Conservation (phyloP, 164 flowering plant species). For the Chimonanthus praecox region DNA sequence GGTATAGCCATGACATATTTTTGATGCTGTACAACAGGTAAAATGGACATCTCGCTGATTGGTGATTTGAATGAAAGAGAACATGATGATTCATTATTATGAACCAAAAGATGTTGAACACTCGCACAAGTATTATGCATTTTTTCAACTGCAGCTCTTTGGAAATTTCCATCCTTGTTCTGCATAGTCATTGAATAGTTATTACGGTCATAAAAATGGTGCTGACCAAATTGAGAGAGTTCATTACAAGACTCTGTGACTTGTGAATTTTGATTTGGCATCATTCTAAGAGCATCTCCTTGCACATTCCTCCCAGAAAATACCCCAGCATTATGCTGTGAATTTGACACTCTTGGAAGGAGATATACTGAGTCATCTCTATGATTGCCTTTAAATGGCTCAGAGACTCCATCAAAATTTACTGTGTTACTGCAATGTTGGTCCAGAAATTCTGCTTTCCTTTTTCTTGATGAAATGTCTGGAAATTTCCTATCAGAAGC, state of each 20-base stretch:
- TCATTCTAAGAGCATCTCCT: slow-evolving; percentile 4
- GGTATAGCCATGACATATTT: slow-evolving; percentile 1
- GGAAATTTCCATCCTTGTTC: neutral
- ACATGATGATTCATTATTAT: slow-evolving; percentile 4
- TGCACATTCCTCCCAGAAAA: slow-evolving; percentile 9
- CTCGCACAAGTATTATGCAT: slow-evolving; percentile 2
- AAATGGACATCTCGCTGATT: slow-evolving; percentile 2
- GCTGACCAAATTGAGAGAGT: slow-evolving; percentile 8
- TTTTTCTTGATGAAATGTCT: slow-evolving; percentile 21
- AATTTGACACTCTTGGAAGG: slow-evolving; percentile 8
- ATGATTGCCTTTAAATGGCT: slow-evolving; percentile 3
- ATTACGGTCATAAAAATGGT: slow-evolving; percentile 4
- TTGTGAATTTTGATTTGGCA: slow-evolving; percentile 7
- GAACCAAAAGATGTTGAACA: slow-evolving; percentile 3
- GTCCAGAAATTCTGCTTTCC: slow-evolving; percentile 22
- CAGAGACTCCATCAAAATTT: slow-evolving; percentile 6
- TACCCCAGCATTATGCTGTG: slow-evolving; percentile 10
- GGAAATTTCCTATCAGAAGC: slow-evolving; percentile 11
- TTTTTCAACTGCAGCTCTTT: neutral
- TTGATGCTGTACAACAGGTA: neutral
- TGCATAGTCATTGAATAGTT: neutral
- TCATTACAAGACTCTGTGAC: slow-evolving; percentile 5
- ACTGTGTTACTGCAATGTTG: neutral
- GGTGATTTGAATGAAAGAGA: slow-evolving; percentile 3
- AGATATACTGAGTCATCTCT: slow-evolving; percentile 2